Conservation (phyloP, 805 yeast species). For the Cyberlindnera petersonii region DNA sequence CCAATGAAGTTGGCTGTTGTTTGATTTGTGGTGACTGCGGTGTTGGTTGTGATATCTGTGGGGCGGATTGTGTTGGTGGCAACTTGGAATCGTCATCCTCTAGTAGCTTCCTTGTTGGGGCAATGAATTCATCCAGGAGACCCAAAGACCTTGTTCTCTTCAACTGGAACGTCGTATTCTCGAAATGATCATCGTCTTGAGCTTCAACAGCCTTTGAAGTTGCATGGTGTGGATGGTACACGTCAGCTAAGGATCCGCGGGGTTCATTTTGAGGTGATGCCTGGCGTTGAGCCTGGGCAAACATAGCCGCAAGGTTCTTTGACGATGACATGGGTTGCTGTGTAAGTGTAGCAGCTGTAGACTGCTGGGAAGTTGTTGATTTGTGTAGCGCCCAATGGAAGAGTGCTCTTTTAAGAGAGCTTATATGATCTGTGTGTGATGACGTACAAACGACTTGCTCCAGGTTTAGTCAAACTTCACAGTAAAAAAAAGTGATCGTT, state of each 20-base stretch:
- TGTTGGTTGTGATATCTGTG: neutral
- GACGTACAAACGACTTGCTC: too few species aligned
- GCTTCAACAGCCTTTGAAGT: slow-evolving; percentile 54
- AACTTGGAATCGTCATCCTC: slow-evolving; percentile 28
- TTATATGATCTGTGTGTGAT: too few species aligned
- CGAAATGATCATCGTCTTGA: slow-evolving; percentile 64
- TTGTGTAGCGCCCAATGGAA: neutral
- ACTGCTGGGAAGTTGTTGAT: neutral
- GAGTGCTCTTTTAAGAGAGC: neutral
- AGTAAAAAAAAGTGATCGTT: too few species aligned
- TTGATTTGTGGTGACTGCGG: neutral
- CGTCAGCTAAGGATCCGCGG: slow-evolving; percentile 10
- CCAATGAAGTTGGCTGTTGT: slow-evolving; percentile 3
- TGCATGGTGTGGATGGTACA: slow-evolving; percentile 12
- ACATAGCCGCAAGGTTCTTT: slow-evolving; percentile 22
- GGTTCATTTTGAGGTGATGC: slow-evolving; percentile 9
- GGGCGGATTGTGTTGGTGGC: slow-evolving; percentile 1
- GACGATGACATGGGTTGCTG: slow-evolving; percentile 16
- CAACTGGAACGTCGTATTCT: slow-evolving; percentile 64
- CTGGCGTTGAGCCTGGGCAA: slow-evolving; percentile 15
- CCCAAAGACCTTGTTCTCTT: slow-evolving; percentile 85
- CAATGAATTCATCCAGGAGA: slow-evolving; percentile 64
- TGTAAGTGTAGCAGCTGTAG: neutral
- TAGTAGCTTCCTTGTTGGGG: slow-evolving; percentile 38
- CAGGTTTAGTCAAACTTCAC: too few species aligned